Evolutionary conservation across 108 stramenopile genomes (phyloP).

Genomic region (Pseudonitzschia delicatissima): DNA sequence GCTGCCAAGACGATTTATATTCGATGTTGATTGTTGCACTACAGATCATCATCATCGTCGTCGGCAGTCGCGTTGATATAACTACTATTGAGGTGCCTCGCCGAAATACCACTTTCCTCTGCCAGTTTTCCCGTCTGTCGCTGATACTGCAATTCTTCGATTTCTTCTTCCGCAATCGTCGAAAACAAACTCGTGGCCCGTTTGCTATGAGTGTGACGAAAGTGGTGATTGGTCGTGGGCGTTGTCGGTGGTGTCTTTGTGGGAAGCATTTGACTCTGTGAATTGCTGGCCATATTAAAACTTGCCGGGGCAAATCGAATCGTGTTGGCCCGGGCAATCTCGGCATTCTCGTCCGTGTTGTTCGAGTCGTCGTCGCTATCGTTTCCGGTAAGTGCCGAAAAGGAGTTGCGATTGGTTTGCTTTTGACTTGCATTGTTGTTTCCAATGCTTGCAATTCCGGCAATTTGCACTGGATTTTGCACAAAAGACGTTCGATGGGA

Average conservation of each 20-base stretch:
- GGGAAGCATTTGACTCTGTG: not conserved
- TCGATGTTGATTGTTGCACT: not conserved
- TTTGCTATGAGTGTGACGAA: not conserved
- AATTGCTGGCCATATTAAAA: not conserved
- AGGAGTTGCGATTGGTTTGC: not conserved
- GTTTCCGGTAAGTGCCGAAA: not conserved
- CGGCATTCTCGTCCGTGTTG: not conserved
- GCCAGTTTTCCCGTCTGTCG: not conserved
- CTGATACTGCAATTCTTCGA: not conserved
- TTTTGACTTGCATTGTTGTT: not conserved
- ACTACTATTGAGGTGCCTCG: not conserved
- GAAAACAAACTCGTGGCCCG: not conserved
- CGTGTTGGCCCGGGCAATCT: not conserved
- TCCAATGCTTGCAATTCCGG: not conserved
- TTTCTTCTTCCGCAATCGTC: not conserved
- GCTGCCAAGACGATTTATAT: too few species aligned
- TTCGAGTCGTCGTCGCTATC: not conserved
- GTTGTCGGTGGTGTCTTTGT: slow-evolving; percentile 6
- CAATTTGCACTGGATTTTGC: not conserved
- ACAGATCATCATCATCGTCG: not conserved
- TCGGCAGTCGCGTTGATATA: not conserved
- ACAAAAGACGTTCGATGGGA: too few species aligned
- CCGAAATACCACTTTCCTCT: not conserved
- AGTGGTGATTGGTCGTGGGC: not conserved
- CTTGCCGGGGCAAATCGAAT: not conserved